Evolutionary conservation across 345 rosid species (phyloP).

Genomic region (Brassica cretica): DNA sequence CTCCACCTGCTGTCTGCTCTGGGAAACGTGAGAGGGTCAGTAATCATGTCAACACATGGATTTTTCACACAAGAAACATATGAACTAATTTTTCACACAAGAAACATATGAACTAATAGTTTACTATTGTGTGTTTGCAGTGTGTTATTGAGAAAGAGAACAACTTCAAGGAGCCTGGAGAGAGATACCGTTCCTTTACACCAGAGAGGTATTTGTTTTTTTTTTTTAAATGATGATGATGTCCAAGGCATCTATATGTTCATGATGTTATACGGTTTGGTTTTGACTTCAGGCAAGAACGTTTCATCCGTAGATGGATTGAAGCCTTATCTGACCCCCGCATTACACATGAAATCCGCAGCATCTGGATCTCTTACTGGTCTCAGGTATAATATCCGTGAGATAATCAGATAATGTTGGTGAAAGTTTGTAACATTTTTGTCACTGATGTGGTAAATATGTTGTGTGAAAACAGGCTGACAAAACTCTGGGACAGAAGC

Average conservation of each 20-base stretch:
- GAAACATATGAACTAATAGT: not conserved
- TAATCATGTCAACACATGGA: not conserved
- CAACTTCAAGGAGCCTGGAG: slow-evolving; percentile 93
- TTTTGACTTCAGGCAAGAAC: slow-evolving; percentile 66
- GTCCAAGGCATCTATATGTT: not conserved
- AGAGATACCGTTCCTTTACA: slow-evolving; percentile 74
- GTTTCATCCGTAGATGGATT: slow-evolving; percentile 69
- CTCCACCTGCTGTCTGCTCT: slow-evolving; percentile 55
- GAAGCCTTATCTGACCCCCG: slow-evolving; percentile 74
- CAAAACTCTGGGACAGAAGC: slow-evolving; percentile 44
- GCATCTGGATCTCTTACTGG: slow-evolving; percentile 89
- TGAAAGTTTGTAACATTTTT: not conserved
- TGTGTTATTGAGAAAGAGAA: slow-evolving; percentile 73
- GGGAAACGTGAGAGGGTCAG: slow-evolving; percentile 89
- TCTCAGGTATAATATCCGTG: slow-evolving; percentile 50
- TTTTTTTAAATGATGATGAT: not conserved
- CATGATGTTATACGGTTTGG: not conserved
- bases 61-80: not conserved
- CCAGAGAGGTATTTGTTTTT: slow-evolving; percentile 63
- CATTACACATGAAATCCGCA: slow-evolving; percentile 70
- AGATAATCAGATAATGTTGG: not conserved
- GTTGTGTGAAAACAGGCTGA: slow-evolving; percentile 40
- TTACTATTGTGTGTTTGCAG: slow-evolving; percentile 43
- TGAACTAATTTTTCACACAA: slow-evolving; percentile 3
- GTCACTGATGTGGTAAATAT: not conserved